These are phyloP conservation scores for Podospora australis DNA, from an alignment of 495 filamentous ascomycete genomes.

Conservation along the genomic window DNA sequence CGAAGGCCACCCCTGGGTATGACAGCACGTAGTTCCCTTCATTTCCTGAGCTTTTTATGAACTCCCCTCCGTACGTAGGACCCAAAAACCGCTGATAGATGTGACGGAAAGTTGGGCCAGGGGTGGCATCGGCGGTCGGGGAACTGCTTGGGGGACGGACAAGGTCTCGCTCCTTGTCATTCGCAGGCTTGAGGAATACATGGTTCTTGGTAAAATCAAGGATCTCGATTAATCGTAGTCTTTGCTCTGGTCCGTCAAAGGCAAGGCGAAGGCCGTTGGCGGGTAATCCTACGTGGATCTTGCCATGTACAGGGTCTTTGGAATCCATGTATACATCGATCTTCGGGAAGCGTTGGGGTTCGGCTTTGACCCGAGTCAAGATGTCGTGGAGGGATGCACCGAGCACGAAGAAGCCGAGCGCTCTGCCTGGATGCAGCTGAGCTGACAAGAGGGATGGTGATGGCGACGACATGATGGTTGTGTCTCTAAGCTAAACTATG, in stretches of 20 bases:
- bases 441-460: slow-evolving; percentile 56
- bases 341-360: slow-evolving; percentile 71
- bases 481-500: too few relatives aligned
- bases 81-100: slow-evolving; percentile 89
- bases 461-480: slow-evolving; percentile 41
- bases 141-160: slow-evolving; percentile 51
- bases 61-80: slow-evolving; percentile 88
- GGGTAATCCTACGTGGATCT: slow-evolving; percentile 66
- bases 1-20: slow-evolving; percentile 89
- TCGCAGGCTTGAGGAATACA: slow-evolving; percentile 69
- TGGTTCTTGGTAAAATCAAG: slow-evolving; percentile 82
- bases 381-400: slow-evolving; percentile 88
- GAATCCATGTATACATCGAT: slow-evolving; percentile 75
- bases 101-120: slow-evolving; percentile 79
- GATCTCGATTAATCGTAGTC: slow-evolving; percentile 83
- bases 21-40: slow-evolving; percentile 72
- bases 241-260: slow-evolving; percentile 91
- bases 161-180: slow-evolving; percentile 73
- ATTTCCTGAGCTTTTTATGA: slow-evolving; percentile 50
- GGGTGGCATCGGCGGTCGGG: slow-evolving; percentile 29
- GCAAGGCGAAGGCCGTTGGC: slow-evolving; percentile 81
- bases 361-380: slow-evolving; percentile 74
- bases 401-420: slow-evolving; percentile 75
- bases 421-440: slow-evolving; percentile 69
- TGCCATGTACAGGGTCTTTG: slow-evolving; percentile 60